These are phyloP conservation scores for Skeletonema marinoi DNA, from an alignment of 108 stramenopile species.

Conservation along the genomic window DNA sequence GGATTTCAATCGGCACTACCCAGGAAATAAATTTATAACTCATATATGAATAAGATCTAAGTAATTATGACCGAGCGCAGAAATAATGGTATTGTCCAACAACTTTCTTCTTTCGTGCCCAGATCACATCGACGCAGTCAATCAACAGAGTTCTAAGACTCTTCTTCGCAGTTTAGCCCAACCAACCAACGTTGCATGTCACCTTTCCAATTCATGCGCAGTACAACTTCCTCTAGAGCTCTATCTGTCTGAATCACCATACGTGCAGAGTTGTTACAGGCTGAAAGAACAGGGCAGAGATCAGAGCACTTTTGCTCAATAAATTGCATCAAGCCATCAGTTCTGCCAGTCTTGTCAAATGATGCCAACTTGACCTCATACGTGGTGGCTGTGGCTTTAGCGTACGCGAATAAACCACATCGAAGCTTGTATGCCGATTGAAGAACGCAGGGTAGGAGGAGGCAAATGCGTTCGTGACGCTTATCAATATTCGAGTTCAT, in stretches of 20 bases:
- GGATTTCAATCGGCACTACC: conserved; percentile 88
- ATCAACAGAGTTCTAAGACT: neutral
- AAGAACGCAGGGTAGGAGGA: conserved; percentile 39
- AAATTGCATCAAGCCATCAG: conserved; percentile 18
- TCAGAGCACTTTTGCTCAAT: conserved; percentile 20
- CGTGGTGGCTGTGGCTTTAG: conserved; percentile 8
- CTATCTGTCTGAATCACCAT: conserved; percentile 38
- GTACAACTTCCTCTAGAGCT: conserved; percentile 21
- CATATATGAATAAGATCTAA: neutral
- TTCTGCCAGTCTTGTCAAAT: conserved; percentile 19
- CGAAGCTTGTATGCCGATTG: conserved; percentile 41
- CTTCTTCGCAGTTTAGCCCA: conserved; percentile 17
- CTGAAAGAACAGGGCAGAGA: conserved; percentile 18
- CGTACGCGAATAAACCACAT: conserved; percentile 36
- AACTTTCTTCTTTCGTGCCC: neutral
- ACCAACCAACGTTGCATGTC: conserved; percentile 45
- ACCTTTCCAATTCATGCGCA: conserved; percentile 32
- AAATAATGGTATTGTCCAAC: neutral
- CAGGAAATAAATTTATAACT: conserved; percentile 23
- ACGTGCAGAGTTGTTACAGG: conserved; percentile 38
- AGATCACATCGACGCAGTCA: neutral
- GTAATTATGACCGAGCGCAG: neutral
- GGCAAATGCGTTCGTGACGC: conserved; percentile 29
- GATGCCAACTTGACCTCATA: conserved; percentile 23
- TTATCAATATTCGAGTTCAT: conserved; percentile 28